These are phyloP conservation scores for Cladosporium oxysporum DNA, from an alignment of 2,329 filamentous ascomycete species.

Conservation along the genomic window DNA sequence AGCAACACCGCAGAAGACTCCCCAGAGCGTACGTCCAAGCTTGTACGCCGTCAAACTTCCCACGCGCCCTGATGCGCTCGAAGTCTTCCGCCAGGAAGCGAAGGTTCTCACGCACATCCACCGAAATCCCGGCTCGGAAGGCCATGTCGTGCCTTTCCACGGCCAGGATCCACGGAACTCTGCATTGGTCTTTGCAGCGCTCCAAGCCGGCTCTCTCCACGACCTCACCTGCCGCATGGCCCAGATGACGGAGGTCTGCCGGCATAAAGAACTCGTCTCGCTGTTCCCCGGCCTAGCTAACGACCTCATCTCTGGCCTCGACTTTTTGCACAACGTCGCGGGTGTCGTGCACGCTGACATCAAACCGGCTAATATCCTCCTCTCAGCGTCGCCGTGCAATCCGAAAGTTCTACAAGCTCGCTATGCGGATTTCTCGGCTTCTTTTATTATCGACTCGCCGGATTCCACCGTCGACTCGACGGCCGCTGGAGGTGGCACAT, in stretches of 20 bases:
- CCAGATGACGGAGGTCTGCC: slow-evolving; percentile 36
- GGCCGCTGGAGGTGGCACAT: slow-evolving; percentile 45
- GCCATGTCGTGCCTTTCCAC: slow-evolving; percentile 37
- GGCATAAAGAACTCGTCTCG: slow-evolving; percentile 39
- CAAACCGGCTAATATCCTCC: slow-evolving; percentile 51
- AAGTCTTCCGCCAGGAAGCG: slow-evolving; percentile 39
- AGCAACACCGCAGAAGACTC: slow-evolving; percentile 20
- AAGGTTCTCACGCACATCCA: slow-evolving; percentile 36
- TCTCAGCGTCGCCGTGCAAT: slow-evolving; percentile 28
- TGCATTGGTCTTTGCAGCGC: slow-evolving; percentile 38
- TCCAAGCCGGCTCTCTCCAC: slow-evolving; percentile 36
- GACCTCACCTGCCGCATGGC: slow-evolving; percentile 31
- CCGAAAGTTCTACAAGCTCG: slow-evolving; percentile 29
- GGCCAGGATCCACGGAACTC: slow-evolving; percentile 35
- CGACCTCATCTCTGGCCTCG: slow-evolving; percentile 44
- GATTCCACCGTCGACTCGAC: slow-evolving; percentile 25
- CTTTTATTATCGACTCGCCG: slow-evolving; percentile 33
- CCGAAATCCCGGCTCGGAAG: slow-evolving; percentile 23
- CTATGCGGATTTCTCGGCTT: slow-evolving; percentile 49
- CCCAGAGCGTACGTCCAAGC: not conserved
- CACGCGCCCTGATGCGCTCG: slow-evolving; percentile 34
- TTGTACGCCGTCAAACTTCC: slow-evolving; percentile 39
- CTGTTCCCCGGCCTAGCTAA: slow-evolving; percentile 45
- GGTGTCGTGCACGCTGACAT: slow-evolving; percentile 49
- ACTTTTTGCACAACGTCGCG: slow-evolving; percentile 43